A percentile compares a stretch with the other conserved stretches of the same genome.
phyloP scores from a whole-genome alignment of 2,329 filamentous ascomycete genomes.

The Alternaria hordeiaustralica region DNA sequence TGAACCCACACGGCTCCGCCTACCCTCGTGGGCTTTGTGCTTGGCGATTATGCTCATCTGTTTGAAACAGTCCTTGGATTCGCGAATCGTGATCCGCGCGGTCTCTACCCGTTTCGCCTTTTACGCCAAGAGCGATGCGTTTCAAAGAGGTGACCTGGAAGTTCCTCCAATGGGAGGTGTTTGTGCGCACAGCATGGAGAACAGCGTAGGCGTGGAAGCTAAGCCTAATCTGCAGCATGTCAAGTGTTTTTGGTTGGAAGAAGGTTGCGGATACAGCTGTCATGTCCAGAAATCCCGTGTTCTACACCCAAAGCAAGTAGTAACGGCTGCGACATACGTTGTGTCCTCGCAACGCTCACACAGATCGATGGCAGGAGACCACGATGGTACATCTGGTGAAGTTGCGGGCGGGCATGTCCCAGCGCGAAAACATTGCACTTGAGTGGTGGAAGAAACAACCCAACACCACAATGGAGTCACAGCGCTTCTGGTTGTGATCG shows the following conservation, averaged over 20 bases:
- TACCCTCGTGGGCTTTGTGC: not conserved
- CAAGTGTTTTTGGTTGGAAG: not conserved
- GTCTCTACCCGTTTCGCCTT: constrained; percentile 5
- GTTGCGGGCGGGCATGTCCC: not conserved
- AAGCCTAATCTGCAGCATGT: not conserved
- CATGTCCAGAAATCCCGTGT: not conserved
- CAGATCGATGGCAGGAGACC: not conserved
- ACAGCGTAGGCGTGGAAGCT: not conserved
- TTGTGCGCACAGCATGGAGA: not conserved
- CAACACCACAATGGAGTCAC: not conserved
- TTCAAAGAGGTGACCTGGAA: constrained; percentile 8
- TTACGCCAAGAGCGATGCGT: constrained; percentile 6
- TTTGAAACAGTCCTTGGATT: constrained; percentile 24
- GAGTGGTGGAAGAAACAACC: constrained; percentile 2
- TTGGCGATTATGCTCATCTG: constrained; percentile 18
- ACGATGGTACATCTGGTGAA: not conserved
- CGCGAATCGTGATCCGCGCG: constrained; percentile 13
- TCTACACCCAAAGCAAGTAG: not conserved
- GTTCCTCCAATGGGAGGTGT: constrained; percentile 4
- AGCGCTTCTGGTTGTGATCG: constrained; percentile 1
- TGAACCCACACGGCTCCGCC: constrained; percentile 7
- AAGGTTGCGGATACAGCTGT: not conserved
- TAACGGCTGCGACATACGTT: not conserved
- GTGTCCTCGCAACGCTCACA: not conserved
- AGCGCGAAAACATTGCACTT: not conserved